These are phyloP conservation scores for Ophiostoma tasmaniense DNA, from an alignment of 2,329 filamentous ascomycete genomes.

Conservation along the genomic window DNA sequence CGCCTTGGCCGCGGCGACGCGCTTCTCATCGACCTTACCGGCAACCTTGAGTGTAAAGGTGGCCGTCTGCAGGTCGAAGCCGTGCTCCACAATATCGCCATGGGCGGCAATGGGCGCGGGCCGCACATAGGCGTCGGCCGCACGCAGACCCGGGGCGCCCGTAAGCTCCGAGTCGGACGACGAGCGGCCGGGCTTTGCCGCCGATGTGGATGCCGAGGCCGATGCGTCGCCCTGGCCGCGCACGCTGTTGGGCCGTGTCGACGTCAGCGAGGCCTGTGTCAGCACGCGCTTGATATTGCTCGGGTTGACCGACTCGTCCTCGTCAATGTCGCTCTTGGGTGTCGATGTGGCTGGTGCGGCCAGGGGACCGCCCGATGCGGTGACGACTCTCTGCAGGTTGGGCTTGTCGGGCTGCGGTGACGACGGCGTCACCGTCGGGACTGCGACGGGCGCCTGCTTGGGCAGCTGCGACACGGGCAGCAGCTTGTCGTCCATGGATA, in stretches of 20 bases:
- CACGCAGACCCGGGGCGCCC: slow-evolving; percentile 67
- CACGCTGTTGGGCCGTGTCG: slow-evolving; percentile 36
- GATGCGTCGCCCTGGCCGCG: background rate
- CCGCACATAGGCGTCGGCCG: slow-evolving; percentile 86
- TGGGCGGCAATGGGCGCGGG: slow-evolving; percentile 70
- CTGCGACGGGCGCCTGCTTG: slow-evolving; percentile 23
- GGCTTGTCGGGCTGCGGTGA: slow-evolving; percentile 23
- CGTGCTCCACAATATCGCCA: slow-evolving; percentile 61
- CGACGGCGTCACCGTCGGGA: slow-evolving; percentile 32
- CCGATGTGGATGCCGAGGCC: background rate
- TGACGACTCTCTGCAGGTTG: slow-evolving; percentile 29
- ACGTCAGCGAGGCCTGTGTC: slow-evolving; percentile 57
- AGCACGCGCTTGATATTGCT: slow-evolving; percentile 67
- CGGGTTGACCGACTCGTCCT: slow-evolving; percentile 58
- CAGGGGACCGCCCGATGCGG: slow-evolving; percentile 24
- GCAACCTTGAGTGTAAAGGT: slow-evolving; percentile 63
- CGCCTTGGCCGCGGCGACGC: background rate
- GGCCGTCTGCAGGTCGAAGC: slow-evolving; percentile 75
- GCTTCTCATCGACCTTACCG: slow-evolving; percentile 25
- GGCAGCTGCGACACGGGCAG: slow-evolving; percentile 46
- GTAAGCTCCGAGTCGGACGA: slow-evolving; percentile 40
- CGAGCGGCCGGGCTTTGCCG: background rate
- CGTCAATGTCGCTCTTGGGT: slow-evolving; percentile 32
- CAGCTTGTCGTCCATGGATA: slow-evolving; percentile 69
- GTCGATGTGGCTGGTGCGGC: slow-evolving; percentile 29